Conservation (phyloP, 2,329 filamentous ascomycete species). For the Chalaropsis ovoidea region DNA sequence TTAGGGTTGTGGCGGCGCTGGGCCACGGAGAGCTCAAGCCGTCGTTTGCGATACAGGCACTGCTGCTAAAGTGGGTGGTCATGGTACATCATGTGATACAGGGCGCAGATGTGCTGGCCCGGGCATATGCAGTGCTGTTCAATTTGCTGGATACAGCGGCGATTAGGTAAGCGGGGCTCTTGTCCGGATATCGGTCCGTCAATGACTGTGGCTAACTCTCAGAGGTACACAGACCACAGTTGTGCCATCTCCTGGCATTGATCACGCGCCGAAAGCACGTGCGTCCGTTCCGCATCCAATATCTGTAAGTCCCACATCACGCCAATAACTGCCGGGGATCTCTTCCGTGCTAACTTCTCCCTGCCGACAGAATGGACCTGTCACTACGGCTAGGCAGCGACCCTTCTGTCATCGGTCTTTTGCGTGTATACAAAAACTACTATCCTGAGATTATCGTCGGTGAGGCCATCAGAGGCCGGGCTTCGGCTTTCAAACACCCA, state of each 20-base stretch:
- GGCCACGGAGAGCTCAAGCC: slow-evolving; percentile 70
- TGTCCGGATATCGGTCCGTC: background rate
- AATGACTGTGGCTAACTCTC: slow-evolving; percentile 12
- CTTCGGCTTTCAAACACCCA: slow-evolving; percentile 59
- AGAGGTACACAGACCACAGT: slow-evolving; percentile 37
- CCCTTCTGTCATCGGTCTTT: slow-evolving; percentile 59
- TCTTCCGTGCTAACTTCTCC: background rate
- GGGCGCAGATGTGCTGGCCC: slow-evolving; percentile 51
- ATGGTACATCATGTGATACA: slow-evolving; percentile 64
- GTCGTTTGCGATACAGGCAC: slow-evolving; percentile 56
- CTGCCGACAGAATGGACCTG: slow-evolving; percentile 41
- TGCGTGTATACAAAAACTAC: slow-evolving; percentile 81
- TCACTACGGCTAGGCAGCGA: slow-evolving; percentile 59
- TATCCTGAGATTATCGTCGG: slow-evolving; percentile 81
- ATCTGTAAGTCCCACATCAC: slow-evolving; percentile 43
- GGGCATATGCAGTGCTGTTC: slow-evolving; percentile 66
- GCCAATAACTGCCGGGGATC: too few relatives aligned
- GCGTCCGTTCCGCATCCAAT: slow-evolving; percentile 70
- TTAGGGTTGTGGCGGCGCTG: slow-evolving; percentile 61
- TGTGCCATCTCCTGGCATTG: slow-evolving; percentile 70
- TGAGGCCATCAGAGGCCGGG: slow-evolving; percentile 51
- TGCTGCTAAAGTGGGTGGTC: slow-evolving; percentile 67
- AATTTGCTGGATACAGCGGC: slow-evolving; percentile 72
- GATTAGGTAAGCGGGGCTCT: slow-evolving; percentile 44
- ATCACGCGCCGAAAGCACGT: slow-evolving; percentile 76